Percentiles rank a stretch among this genome's conserved stretches.
phyloP scores from a whole-genome alignment of 1,284 basidiomycete genomes.

The Exobasidium rhododendri region DNA sequence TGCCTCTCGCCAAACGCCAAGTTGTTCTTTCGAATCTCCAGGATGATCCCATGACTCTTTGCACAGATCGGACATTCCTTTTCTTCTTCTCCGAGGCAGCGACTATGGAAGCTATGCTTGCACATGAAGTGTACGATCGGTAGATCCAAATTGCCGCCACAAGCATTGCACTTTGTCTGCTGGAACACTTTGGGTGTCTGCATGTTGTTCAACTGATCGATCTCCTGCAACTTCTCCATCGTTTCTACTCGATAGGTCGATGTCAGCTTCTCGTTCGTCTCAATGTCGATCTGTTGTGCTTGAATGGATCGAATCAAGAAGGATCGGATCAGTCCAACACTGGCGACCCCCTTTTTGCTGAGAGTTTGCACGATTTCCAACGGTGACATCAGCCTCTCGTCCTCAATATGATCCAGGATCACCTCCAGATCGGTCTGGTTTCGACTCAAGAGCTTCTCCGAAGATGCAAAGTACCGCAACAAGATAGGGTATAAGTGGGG shows the following conservation, averaged over 20 bases:
- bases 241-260: constrained; percentile 83
- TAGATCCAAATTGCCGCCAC: constrained; percentile 81
- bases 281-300: constrained; percentile 71
- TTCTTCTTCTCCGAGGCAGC: constrained; percentile 33
- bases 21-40: constrained; percentile 80
- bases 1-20: constrained; percentile 77
- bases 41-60: constrained; percentile 78
- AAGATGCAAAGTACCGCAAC: constrained; percentile 80
- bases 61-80: constrained; percentile 85
- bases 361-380: constrained; percentile 83
- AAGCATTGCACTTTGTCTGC: constrained; percentile 82
- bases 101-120: constrained; percentile 89
- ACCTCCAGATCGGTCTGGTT: constrained; percentile 67
- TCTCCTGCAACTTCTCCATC: constrained; percentile 72
- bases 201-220: constrained; percentile 73
- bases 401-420: constrained; percentile 73
- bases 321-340: constrained; percentile 81
- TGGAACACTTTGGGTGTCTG: constrained; percentile 80
- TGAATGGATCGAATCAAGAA: constrained; percentile 78
- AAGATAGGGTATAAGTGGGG: constrained; percentile 81
- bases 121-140: constrained; percentile 98
- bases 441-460: constrained; percentile 62
- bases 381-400: constrained; percentile 76
- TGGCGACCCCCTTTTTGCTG: constrained; percentile 78
- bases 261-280: constrained; percentile 76